These are phyloP conservation scores for Paxillus involutus DNA, from an alignment of 768 basidiomycete species.

Conservation along the genomic window DNA sequence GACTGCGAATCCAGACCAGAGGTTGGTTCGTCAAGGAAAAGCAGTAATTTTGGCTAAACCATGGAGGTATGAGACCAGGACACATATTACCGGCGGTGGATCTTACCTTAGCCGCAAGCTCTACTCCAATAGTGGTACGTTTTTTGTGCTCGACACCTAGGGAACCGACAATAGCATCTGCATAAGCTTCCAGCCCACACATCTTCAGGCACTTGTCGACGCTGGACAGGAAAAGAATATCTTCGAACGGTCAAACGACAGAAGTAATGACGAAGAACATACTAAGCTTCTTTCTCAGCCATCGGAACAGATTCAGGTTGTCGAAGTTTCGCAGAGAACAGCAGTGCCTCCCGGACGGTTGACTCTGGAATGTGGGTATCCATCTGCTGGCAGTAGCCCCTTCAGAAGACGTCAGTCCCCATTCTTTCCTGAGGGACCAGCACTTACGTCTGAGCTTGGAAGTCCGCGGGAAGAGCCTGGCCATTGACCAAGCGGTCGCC, in stretches of 20 bases:
- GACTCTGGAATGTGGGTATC: constrained; percentile 74
- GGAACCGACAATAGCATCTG: constrained; percentile 66
- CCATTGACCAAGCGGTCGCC: constrained; percentile 60
- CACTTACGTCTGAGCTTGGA: constrained; percentile 57
- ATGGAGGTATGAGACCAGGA: neutral
- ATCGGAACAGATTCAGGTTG: constrained; percentile 66
- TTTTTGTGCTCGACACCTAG: constrained; percentile 50
- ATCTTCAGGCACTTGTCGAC: constrained; percentile 61
- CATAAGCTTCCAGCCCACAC: constrained; percentile 61
- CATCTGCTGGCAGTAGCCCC: constrained; percentile 83
- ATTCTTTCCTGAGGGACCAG: neutral
- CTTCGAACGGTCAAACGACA: neutral
- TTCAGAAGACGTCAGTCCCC: constrained; percentile 17
- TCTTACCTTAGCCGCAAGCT: constrained; percentile 53
- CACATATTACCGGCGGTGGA: neutral
- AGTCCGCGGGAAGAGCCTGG: constrained; percentile 51
- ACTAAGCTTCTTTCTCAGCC: constrained; percentile 80
- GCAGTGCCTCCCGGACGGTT: constrained; percentile 79
- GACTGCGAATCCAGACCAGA: constrained; percentile 54
- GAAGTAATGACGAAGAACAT: constrained; percentile 26
- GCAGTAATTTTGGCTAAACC: constrained; percentile 41
- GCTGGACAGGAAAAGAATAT: constrained; percentile 20
- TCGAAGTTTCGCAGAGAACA: constrained; percentile 77
- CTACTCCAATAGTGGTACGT: constrained; percentile 60
- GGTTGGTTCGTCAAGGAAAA: constrained; percentile 64